Base-by-base conservation (phyloP, 2,329 filamentous ascomycete species). In the Decorospora gaudefroyi region DNA sequence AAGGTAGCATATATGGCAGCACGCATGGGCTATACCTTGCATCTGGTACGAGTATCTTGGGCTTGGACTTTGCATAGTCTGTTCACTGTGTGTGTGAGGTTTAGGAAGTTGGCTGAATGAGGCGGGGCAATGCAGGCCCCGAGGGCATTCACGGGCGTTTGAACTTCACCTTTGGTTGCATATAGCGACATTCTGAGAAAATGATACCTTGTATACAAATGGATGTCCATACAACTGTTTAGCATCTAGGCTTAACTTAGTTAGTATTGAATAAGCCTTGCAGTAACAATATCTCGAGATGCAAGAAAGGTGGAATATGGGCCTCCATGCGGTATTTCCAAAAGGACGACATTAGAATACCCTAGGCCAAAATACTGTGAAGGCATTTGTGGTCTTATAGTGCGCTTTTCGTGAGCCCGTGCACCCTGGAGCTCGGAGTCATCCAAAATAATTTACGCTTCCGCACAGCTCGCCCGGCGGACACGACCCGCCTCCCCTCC, bases 111-210 rank as follows among this genome's bases (percentile, higher is more conserved):
- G 15, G 8, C 22, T 21, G 36, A 19, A 49, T 45, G 46, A 44
- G 29, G 4, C n/a, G 27, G 47, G 54, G 19, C 13, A 12, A 8
- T 5, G 16, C 19, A 19, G 30, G 15, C 6, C 8, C 16, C 15
- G n/a, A 17, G 12, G 32, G 63, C 65, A 69, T 69, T 57, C 48
- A 51, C 41, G 55, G 63, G 65, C 60, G 62, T 66, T 61, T 48
- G 42, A 56, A 29, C 46, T 46, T 55, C 37, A 35, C 38, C 31
- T 32, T 28, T 32, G 49, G 48, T 57, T 62, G 61, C 57, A 60
- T 56, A 55, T 38, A 40, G 51, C 51, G 36, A 49, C 43, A 25
- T 46, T 44, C n/a, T 42, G 29, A 41, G 47, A 42, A 52, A 40
- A 53, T 21, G 16, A 39, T 45, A 54, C 46, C 33, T 45, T 33